Evolutionary conservation across 805 yeast species (phyloP), one percentile per base, ranked within the genome.

Genomic region (Sungouiozyma intestinalis): DNA sequence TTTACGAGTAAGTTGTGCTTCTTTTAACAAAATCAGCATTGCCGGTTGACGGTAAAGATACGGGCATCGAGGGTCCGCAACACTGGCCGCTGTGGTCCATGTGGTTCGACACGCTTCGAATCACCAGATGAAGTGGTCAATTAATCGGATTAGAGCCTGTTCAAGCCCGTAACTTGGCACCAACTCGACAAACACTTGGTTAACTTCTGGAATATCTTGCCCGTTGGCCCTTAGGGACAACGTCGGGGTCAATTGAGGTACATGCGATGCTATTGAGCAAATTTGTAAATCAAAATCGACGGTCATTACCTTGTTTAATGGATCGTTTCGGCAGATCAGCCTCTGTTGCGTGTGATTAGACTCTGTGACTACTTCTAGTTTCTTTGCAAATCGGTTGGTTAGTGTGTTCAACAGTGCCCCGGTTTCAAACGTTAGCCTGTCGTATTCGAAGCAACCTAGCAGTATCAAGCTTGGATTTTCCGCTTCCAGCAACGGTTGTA

Each of bases 371-470:
- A 31, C 15, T 3, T 16, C 15, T 14, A 41, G 16, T 32, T 40
- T 36, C 7, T 31, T 32, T 8, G n/a, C 21, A n/a, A 36, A 41
- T 33, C 36, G 36, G n/a, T 36, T 15, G 11, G 8, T 13, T 17
- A 48, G n/a, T 3, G 21, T 24, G 5, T 36, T 33, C 3, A 50
- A 34, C 17, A 53, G 29, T 13, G 16, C 38, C 3, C 38, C 16
- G 20, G 57, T 44, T 29, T 43, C 48, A 16, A 16, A 19, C 14
- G 44, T 38, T 9, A 58, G 36, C 42, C 55, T 47, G 31, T 54
- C 53, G 38, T 41, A 51, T 40, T 58, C 62, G 40, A 42, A 40
- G 15, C 55, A 50, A n/a, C 47, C 48, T 34, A 53, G 47, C n/a
- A 58, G 40, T 2, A 58, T 38, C 8, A 40, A n/a, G 9, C 41